Conservation (phyloP, 2,329 filamentous ascomycete genomes). For the Pleoardoris graminearum region DNA sequence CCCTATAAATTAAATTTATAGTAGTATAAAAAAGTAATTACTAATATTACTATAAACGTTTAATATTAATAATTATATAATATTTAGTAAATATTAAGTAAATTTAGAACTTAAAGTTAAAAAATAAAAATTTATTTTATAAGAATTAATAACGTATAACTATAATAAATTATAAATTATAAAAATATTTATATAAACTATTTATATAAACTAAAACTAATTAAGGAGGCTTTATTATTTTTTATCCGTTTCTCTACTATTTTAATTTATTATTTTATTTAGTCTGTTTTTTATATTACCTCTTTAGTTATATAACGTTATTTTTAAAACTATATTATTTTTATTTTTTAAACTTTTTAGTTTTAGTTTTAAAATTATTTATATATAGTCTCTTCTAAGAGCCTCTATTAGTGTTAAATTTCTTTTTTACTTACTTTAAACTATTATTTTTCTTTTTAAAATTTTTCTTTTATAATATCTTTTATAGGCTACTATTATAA, state of each 20-base stretch:
- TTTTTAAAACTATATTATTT: too few relatives aligned
- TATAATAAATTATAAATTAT: slow-evolving; percentile 8
- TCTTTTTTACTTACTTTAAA: slow-evolving; percentile 7
- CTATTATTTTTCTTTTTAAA: too few relatives aligned
- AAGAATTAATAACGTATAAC: slow-evolving; percentile 14
- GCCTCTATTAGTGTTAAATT: slow-evolving; percentile 10
- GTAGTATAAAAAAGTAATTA: slow-evolving; percentile 7
- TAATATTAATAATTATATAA: slow-evolving; percentile 3
- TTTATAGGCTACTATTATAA: too few relatives aligned
- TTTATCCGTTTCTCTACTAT: slow-evolving; percentile 11
- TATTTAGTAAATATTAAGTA: slow-evolving; percentile 11
- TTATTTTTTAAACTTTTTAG: too few relatives aligned
- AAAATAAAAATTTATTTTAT: slow-evolving; percentile 10
- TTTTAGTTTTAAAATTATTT: slow-evolving; percentile 9
- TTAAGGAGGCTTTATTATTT: not conserved
- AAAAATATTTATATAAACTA: slow-evolving; percentile 10
- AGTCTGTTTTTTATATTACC: slow-evolving; percentile 6
- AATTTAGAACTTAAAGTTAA: not conserved
- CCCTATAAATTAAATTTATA: too few relatives aligned
- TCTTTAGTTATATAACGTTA: too few relatives aligned
- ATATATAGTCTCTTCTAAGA: slow-evolving; percentile 8
- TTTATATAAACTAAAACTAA: slow-evolving; percentile 5
- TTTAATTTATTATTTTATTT: slow-evolving; percentile 12
- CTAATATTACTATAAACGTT: slow-evolving; percentile 4
- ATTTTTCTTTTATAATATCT: too few relatives aligned